Base-by-base conservation (phyloP, 2,329 filamentous ascomycete species). In the Aspergillus aculeatinus region DNA sequence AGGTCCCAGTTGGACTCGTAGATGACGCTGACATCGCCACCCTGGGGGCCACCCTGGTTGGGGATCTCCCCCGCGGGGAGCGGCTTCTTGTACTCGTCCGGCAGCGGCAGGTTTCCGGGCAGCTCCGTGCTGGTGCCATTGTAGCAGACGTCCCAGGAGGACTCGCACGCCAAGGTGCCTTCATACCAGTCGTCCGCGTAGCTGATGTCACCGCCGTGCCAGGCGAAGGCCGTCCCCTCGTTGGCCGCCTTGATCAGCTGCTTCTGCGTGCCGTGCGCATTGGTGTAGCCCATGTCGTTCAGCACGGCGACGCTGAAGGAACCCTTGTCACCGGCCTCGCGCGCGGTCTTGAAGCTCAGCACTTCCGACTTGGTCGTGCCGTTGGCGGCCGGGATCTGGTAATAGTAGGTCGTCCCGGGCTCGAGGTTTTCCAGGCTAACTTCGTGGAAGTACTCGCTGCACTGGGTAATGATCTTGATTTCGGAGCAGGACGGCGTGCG, bases 251-350 rank as follows among this genome's bases (percentile, higher is more conserved):
- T 64, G 39, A 65, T 67, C 14, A 83, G 70, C 49, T 82, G 72
- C 62, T 77, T 72, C 69, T 77, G 77, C 1, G 81, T 83, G 16
- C 81, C 81, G 1, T 73, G 68, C 19, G 81, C 81, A 54, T 83
- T 83, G 49, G 80, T 83, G 70, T 83, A 83, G 7, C 81, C 81
- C 81, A 84, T 83, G 61, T 84, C 82, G 61, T 82, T 82, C 44
- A 83, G 62, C 2, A 83, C 77, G 21, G 79, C 80, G 14, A 82
- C 70, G 5, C 72, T 74, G 67, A 83, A 83, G 11, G 72, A 65
- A 5, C 66, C 72, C 0, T 63, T 59, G 60, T 80, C 76, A 53
- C 82, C 82, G 27, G 79, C 75, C 7, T 73, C 74, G 2, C 73
- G 76, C 23, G 79, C 77, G 2, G 81, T 83, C 21, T 70, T 79